Percentiles rank a stretch among this genome's conserved stretches.
These are phyloP conservation scores for Aspergillus bridgeri DNA, from an alignment of 495 filamentous ascomycete species.

Conservation along the genomic window DNA sequence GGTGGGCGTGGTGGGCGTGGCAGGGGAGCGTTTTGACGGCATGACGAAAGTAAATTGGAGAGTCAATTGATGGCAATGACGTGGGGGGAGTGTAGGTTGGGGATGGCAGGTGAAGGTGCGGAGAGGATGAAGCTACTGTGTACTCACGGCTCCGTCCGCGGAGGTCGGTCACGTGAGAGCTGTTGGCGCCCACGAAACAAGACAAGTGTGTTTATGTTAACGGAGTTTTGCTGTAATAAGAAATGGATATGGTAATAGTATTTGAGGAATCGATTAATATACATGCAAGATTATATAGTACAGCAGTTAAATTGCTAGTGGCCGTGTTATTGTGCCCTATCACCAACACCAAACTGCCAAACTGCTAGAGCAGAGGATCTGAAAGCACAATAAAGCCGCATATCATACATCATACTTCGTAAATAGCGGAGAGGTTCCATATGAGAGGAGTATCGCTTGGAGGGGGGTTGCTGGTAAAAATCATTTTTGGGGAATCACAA, in stretches of 20 bases:
- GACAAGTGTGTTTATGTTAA: too few relatives aligned
- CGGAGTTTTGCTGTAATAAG: too few relatives aligned
- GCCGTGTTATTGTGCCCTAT: neutral
- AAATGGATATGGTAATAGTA: neutral
- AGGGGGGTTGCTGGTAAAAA: neutral
- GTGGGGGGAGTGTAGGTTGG: constrained; percentile 5
- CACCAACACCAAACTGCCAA: neutral
- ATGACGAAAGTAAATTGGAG: constrained; percentile 35
- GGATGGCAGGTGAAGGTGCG: neutral
- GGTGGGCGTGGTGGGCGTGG: constrained; percentile 28
- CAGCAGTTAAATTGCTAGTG: neutral
- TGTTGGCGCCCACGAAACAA: too few relatives aligned
- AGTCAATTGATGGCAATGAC: neutral
- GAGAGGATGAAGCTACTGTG: constrained; percentile 10
- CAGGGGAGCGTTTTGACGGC: constrained; percentile 48
- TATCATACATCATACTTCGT: constrained; percentile 11
- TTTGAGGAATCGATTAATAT: neutral
- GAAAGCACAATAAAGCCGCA: neutral
- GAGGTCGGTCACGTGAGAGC: constrained; percentile 12
- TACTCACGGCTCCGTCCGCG: constrained; percentile 5
- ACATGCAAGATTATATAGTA: neutral
- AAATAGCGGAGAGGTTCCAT: neutral
- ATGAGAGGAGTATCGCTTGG: neutral
- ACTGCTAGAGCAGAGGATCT: neutral
- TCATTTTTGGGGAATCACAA: neutral